Base-by-base conservation (phyloP, 192 early-diverging fungal genomes). In the Oehlia diaphana region DNA sequence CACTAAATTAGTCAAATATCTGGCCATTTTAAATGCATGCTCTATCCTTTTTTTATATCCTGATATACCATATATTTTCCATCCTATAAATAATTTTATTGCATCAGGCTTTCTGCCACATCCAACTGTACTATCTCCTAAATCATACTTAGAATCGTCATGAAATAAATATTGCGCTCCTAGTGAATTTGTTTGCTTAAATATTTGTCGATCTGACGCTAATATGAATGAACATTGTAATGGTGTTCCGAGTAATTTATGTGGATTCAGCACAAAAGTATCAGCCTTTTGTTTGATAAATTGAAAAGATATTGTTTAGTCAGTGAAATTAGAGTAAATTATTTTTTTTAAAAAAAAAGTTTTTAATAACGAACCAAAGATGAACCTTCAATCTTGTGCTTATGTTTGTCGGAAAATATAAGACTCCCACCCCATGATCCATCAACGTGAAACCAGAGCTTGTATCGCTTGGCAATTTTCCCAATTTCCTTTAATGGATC, bases 41-140 rank as follows among this genome's bases (percentile, higher is more conserved):
- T 87, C 84, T 8, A 96, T 86, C 28, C 94, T 83, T 8, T 39
- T 39, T 6, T 81, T 80, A 61, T 90, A 92, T 58, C 93, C 92
- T 28, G 82, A 58, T 3, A 87, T 86, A 16, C 95, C 95, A 77
- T 92, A 90, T 78, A 89, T 92, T 64, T 89, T 90, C 95, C 95
- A 96, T 12, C 85, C 84, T 68, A 96, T 78, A 86, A 92, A 96
- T 73, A 96, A 74, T 78, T 96, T 96, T 82, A 92, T 79, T 1
- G 93, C 92, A 74, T 96, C 94, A 19, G 94, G 90, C 1, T 91
- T 87, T 14, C 94, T 86, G 14, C 95, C 95, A 77, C 94, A 96
- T 16, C 93, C 95, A 58, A 95, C 68, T 3, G 94, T 93, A 12
- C 90, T 92, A 69, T 94, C 92, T 31, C 94, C 94, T 6, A 94